Evolutionary conservation across 2,329 filamentous ascomycete genomes (phyloP).

Genomic region (Alternaria gansuensis): DNA sequence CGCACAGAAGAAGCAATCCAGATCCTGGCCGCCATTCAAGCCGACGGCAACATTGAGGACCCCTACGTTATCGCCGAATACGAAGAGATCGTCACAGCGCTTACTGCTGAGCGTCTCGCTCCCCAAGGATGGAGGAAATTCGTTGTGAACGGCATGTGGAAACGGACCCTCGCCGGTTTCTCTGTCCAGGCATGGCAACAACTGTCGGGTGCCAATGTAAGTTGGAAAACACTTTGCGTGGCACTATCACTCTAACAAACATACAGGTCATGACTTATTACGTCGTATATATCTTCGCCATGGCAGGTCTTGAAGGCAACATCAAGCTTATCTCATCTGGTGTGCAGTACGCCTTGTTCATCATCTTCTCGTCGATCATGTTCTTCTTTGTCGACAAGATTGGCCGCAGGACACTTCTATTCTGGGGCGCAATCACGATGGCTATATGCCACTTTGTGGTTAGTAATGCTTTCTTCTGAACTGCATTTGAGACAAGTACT

Average conservation of each 20-base stretch:
- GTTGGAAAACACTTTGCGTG: conserved; percentile 56
- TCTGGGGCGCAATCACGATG: conserved; percentile 73
- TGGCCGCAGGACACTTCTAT: conserved; percentile 74
- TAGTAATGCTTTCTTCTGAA: no score
- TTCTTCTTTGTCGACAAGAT: conserved; percentile 77
- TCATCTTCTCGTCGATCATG: conserved; percentile 78
- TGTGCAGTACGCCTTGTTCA: conserved; percentile 82
- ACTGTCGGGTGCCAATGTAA: conserved; percentile 79
- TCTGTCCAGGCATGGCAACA: conserved; percentile 81
- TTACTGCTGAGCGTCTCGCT: conserved; percentile 76
- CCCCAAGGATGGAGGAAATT: conserved; percentile 76
- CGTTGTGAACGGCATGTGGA: conserved; percentile 75
- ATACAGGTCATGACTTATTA: conserved; percentile 27
- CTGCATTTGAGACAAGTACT: no score
- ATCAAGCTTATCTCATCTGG: conserved; percentile 70
- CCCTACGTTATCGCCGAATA: conserved; percentile 74
- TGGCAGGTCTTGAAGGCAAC: conserved; percentile 71
- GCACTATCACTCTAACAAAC: neutral
- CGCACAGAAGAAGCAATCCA: conserved; percentile 56
- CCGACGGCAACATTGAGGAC: conserved; percentile 68
- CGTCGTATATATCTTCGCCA: conserved; percentile 70
- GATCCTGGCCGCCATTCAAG: conserved; percentile 56
- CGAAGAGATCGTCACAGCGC: conserved; percentile 75
- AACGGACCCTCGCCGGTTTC: conserved; percentile 74
- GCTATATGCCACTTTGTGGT: conserved; percentile 62